Evolutionary conservation across 2,329 filamentous ascomycete genomes (phyloP).

Genomic region (Ilyonectria mors-panacis): DNA sequence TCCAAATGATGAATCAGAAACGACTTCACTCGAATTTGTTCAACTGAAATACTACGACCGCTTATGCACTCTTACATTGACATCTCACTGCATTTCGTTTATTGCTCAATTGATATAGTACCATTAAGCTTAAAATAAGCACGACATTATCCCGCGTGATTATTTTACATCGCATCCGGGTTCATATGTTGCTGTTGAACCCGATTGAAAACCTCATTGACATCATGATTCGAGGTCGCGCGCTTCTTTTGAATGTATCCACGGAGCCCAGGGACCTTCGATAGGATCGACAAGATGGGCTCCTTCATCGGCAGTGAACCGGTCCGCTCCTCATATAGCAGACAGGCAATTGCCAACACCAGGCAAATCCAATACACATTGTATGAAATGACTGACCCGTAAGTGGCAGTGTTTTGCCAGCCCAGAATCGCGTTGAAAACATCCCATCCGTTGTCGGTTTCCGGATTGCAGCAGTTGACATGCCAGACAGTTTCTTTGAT

Average conservation of each 20-base stretch:
- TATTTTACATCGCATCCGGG: neutral
- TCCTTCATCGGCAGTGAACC: conserved; percentile 26
- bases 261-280: conserved; percentile 27
- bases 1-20: no score
- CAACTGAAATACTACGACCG: no score
- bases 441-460: conserved; percentile 77
- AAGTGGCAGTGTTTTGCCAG: conserved; percentile 89
- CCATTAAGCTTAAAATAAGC: neutral
- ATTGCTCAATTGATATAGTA: neutral
- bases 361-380: conserved; percentile 83
- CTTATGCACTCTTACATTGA: neutral
- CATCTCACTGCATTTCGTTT: neutral
- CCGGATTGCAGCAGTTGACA: conserved; percentile 79
- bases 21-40: no score
- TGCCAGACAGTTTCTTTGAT: conserved; percentile 85
- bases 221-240: conserved; percentile 10
- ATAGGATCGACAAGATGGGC: neutral
- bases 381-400: conserved; percentile 87
- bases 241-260: conserved; percentile 25
- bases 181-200: conserved; percentile 25
- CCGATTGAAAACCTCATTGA: conserved; percentile 25
- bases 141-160: neutral
- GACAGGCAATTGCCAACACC: conserved; percentile 50
- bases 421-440: conserved; percentile 81
- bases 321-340: conserved; percentile 32